Evolutionary conservation across 805 yeast genomes (phyloP), one percentile per base, ranked within the genome.

Genomic region (Yarrowia alimentaria): DNA sequence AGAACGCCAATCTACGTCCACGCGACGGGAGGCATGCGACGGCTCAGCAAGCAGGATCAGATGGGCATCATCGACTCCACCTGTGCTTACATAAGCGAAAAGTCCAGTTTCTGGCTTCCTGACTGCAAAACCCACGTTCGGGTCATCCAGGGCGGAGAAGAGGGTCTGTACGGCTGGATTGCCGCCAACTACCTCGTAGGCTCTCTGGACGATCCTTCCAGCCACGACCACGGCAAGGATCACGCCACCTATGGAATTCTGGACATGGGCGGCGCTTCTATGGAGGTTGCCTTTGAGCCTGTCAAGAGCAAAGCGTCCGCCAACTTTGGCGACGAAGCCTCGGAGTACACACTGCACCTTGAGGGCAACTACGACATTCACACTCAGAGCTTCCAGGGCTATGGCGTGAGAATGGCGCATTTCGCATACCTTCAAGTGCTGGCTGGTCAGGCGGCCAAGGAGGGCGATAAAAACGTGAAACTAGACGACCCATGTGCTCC

Each of bases 191-290:
- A 91, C 67, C 68, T 93, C 53, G 75, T 83, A 67, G 83, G 85
- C 1, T 77, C 78, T 55, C 70, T 85, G 42, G 73, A 47, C 6
- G 52, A 43, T 3, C 64, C 64, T 59, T 50, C 67, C 1, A 60
- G 56, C 4, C 55, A 55, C 12, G 57, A 58, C 7, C 52, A 51
- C n/a, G 34, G 43, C 14, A 64, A 57, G 19, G 53, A 56, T 3
- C 64, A 62, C 9, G 62, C 65, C 2, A 80, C 95, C 0, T 82
- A 77, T 57, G 99, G 99, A 4, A 91, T 93, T 59, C 83, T 93
- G 90, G 99, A 93, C 65, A 93, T 93, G 99, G 99, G 99, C 11
- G 99, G 99, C 9, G 99, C 99, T 0, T 88, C 96, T 1, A 88
- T 96, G 0, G 99, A 93, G 63, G 78, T 93, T 17, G 95, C 98